Conservation (phyloP, 768 basidiomycete genomes). For the Holtermannia corniformis region DNA sequence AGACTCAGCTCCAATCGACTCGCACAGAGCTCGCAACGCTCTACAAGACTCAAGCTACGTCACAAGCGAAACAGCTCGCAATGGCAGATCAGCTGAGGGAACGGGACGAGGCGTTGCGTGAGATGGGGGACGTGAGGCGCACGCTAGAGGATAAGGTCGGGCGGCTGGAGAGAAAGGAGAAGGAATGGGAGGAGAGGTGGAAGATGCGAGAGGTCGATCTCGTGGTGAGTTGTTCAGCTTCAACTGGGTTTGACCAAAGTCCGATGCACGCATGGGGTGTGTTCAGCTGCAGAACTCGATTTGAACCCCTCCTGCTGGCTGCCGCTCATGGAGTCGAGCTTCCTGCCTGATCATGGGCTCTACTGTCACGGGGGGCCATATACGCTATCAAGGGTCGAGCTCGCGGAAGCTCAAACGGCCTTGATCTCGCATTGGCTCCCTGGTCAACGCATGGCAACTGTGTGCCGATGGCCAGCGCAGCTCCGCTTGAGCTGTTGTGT, state of each 20-base stretch:
- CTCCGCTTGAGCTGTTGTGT: too few relatives aligned
- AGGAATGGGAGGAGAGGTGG: conserved; percentile 52
- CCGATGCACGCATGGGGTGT: too few relatives aligned
- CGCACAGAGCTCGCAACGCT: conserved; percentile 87
- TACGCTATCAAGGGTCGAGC: too few relatives aligned
- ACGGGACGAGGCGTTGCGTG: conserved; percentile 77
- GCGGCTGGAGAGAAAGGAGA: conserved; percentile 60
- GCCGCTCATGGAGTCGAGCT: too few relatives aligned
- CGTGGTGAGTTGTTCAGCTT: conserved; percentile 51
- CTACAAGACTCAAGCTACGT: conserved; percentile 74
- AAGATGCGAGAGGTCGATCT: conserved; percentile 75
- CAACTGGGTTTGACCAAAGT: not conserved
- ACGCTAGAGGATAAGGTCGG: conserved; percentile 59
- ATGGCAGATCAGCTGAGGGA: conserved; percentile 94
- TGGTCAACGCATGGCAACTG: too few relatives aligned
- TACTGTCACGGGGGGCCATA: too few relatives aligned
- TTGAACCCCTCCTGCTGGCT: too few relatives aligned
- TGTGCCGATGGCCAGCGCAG: too few relatives aligned
- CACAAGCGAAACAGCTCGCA: conserved; percentile 85
- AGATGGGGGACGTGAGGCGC: conserved; percentile 64
- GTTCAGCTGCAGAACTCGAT: too few relatives aligned
- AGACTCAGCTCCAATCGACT: conserved; percentile 83
- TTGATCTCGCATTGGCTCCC: conserved; percentile 1
- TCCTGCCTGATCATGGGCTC: too few relatives aligned
- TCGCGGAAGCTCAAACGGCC: too few relatives aligned